Conservation (phyloP, 1,284 basidiomycete genomes). For the Filobasidium uniguttulatum region DNA sequence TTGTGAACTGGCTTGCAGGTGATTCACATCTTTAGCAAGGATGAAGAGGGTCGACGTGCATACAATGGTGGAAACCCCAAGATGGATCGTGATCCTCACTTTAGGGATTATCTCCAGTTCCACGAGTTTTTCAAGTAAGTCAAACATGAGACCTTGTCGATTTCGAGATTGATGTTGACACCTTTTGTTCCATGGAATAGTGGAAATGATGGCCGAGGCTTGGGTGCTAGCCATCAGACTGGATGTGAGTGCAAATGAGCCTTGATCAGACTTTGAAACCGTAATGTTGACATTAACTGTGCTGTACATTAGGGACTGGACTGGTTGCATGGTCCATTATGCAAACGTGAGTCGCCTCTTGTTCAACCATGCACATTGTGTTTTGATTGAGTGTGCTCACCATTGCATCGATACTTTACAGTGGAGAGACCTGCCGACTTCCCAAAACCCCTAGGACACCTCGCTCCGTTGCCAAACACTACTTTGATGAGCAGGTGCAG, state of each 20-base stretch:
- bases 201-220: conserved; percentile 74
- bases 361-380: neutral
- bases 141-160: too few relatives aligned
- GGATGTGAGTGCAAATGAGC: conserved; percentile 60
- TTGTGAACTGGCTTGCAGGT: conserved; percentile 35
- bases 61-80: conserved; percentile 81
- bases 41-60: conserved; percentile 68
- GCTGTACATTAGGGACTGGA: conserved; percentile 58
- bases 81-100: conserved; percentile 85
- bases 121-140: conserved; percentile 50
- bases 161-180: too few relatives aligned
- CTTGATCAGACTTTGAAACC: too few relatives aligned
- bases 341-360: conserved; percentile 43
- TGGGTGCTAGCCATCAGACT: conserved; percentile 94
- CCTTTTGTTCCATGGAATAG: too few relatives aligned
- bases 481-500: conserved; percentile 56
- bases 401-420: neutral
- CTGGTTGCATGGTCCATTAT: conserved; percentile 82
- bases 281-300: too few relatives aligned
- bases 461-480: conserved; percentile 72
- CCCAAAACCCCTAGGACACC: conserved; percentile 82
- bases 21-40: conserved; percentile 90
- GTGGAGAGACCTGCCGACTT: conserved; percentile 62
- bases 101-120: conserved; percentile 91
- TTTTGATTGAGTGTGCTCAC: neutral